Conservation (phyloP, 441 rosid species). For the Manihot esculenta region DNA sequence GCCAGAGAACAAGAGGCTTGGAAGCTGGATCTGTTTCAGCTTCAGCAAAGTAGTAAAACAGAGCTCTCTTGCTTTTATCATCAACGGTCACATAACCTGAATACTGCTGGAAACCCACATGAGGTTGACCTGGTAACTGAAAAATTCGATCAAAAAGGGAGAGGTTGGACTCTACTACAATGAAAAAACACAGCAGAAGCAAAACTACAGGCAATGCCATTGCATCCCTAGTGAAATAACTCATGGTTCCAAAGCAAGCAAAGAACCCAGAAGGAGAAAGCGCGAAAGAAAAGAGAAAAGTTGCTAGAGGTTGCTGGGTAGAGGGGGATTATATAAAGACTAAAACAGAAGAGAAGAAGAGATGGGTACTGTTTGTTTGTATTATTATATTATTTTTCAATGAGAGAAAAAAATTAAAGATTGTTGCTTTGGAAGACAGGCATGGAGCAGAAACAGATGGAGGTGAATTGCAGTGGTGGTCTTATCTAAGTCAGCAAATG, state of each 20-base stretch:
- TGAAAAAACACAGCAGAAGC: conserved; percentile 29
- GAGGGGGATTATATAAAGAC: conserved; percentile 30
- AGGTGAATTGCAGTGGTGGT: conserved; percentile 25
- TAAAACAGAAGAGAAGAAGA: conserved; percentile 3
- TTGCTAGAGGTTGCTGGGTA: conserved; percentile 8
- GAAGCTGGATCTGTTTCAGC: conserved; percentile 67
- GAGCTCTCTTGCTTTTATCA: conserved; percentile 57
- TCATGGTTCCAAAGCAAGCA: conserved; percentile 25
- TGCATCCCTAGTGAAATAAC: conserved; percentile 31
- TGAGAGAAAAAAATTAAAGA: background rate
- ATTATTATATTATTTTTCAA: background rate
- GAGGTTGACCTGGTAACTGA: conserved; percentile 83
- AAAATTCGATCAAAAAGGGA: conserved; percentile 48
- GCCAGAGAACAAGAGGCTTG: conserved; percentile 97
- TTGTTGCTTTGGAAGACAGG: background rate
- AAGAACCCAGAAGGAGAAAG: conserved; percentile 22
- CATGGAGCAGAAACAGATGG: conserved; percentile 29
- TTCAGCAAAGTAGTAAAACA: conserved; percentile 94
- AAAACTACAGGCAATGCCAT: conserved; percentile 46
- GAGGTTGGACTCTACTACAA: conserved; percentile 35
- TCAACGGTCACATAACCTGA: conserved; percentile 88
- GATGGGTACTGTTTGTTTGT: background rate
- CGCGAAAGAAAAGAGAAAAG: conserved; percentile 12
- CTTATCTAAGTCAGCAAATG: conserved; percentile 24
- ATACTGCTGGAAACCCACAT: conserved; percentile 66